Evolutionary conservation across 305 asterid genomes (phyloP).

Genomic region (Caryopteris hybrid): DNA sequence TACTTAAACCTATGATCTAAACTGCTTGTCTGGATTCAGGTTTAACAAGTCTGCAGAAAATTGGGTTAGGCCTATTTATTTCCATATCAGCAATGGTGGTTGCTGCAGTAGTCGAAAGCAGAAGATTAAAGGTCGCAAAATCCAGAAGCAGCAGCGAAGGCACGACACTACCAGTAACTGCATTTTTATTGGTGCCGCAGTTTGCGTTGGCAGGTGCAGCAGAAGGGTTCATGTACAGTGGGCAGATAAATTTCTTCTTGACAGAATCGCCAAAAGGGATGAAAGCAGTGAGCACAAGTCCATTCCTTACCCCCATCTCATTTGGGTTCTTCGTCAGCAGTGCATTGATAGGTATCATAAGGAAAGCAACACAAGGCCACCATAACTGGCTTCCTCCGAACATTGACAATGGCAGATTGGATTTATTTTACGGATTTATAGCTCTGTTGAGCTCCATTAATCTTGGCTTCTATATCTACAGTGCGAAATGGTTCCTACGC

Average conservation of each 20-base stretch:
- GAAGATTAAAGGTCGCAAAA: constrained; percentile 39
- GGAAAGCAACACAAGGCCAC: constrained; percentile 22
- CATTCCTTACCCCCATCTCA: constrained; percentile 56
- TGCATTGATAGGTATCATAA: constrained; percentile 33
- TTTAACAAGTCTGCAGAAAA: constrained; percentile 45
- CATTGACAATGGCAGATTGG: constrained; percentile 18
- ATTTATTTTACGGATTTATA: constrained; percentile 12
- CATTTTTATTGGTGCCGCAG: constrained; percentile 51
- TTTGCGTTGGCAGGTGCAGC: constrained; percentile 57
- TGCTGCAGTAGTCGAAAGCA: constrained; percentile 43
- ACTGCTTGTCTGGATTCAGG: constrained; percentile 25
- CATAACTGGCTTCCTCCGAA: constrained; percentile 24
- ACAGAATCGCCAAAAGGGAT: constrained; percentile 65
- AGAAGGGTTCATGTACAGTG: constrained; percentile 62
- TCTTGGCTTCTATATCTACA: constrained; percentile 2
- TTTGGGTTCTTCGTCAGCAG: constrained; percentile 58
- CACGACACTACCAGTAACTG: constrained; percentile 45
- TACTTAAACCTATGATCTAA: background rate
- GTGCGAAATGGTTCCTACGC: constrained; percentile 16
- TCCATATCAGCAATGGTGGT: constrained; percentile 47
- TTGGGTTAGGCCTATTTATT: constrained; percentile 43
- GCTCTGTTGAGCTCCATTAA: constrained; percentile 13
- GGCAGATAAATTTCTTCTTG: constrained; percentile 67
- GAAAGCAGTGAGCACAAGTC: constrained; percentile 72
- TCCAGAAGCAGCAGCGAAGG: constrained; percentile 5